Conservation (phyloP, 1,284 basidiomycete species). For the Rugosomyces carneus region DNA sequence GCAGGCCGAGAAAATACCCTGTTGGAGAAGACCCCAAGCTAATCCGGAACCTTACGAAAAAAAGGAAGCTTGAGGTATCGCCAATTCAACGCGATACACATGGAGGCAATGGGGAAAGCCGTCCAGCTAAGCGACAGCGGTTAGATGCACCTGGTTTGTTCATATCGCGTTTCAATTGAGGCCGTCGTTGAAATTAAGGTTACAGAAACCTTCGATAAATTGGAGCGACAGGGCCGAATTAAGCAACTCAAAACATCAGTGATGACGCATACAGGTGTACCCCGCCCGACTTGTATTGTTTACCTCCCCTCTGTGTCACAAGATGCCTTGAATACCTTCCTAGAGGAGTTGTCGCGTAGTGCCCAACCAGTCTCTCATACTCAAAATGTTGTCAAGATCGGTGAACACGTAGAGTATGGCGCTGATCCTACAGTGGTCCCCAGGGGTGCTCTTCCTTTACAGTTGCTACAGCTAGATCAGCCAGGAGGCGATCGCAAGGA, state of each 20-base stretch:
- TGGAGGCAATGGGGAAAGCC: slow-evolving; percentile 1
- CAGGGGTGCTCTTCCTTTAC: slow-evolving; percentile 32
- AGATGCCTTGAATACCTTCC: slow-evolving; percentile 45
- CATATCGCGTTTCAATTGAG: background rate
- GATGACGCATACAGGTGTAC: slow-evolving; percentile 44
- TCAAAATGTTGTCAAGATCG: slow-evolving; percentile 35
- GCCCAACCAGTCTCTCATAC: slow-evolving; percentile 25
- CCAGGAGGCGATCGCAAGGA: slow-evolving; percentile 33
- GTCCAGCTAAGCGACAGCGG: slow-evolving; percentile 13
- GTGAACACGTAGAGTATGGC: slow-evolving; percentile 50
- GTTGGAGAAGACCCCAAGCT: slow-evolving; percentile 17
- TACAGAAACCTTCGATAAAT: slow-evolving; percentile 52
- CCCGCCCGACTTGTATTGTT: slow-evolving; percentile 49
- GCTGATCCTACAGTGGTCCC: slow-evolving; percentile 27
- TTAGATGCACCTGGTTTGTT: slow-evolving; percentile 5
- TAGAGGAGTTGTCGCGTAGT: slow-evolving; percentile 42
- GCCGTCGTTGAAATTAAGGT: background rate
- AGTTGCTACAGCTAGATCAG: slow-evolving; percentile 37
- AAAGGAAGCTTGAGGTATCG: slow-evolving; percentile 17
- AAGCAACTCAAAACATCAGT: slow-evolving; percentile 60
- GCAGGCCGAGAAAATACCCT: slow-evolving; percentile 32
- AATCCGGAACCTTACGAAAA: slow-evolving; percentile 10
- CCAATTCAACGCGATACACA: background rate
- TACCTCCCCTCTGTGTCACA: slow-evolving; percentile 53
- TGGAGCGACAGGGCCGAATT: slow-evolving; percentile 59